Evolutionary conservation across 2,329 filamentous ascomycete species (phyloP).

Genomic region (Curvularia eragrostidis): DNA sequence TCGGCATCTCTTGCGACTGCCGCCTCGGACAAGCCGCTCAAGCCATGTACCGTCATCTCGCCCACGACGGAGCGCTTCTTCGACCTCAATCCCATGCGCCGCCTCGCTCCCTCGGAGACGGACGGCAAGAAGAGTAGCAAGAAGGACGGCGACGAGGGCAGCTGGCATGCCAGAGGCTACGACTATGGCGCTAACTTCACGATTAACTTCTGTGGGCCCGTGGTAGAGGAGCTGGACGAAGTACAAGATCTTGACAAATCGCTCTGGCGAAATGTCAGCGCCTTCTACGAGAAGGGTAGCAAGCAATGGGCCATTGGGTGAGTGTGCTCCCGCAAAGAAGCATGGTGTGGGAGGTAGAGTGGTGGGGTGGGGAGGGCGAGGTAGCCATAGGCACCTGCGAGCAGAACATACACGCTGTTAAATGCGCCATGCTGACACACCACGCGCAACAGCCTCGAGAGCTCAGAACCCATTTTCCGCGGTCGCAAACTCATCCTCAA

Average conservation of each 20-base stretch:
- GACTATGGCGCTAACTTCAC: constrained; percentile 85
- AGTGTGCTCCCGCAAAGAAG: constrained; percentile 40
- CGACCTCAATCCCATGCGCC: constrained; percentile 65
- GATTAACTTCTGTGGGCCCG: constrained; percentile 78
- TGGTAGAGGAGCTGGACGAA: constrained; percentile 69
- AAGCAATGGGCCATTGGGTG: constrained; percentile 78
- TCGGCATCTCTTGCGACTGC: constrained; percentile 41
- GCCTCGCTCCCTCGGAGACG: constrained; percentile 54
- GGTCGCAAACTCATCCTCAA: constrained; percentile 68
- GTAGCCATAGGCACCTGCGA: background rate
- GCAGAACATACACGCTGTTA: background rate
- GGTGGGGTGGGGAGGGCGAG: background rate
- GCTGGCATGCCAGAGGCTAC: constrained; percentile 71
- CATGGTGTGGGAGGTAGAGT: background rate
- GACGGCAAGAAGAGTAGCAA: constrained; percentile 49
- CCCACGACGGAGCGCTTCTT: constrained; percentile 68
- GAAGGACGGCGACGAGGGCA: constrained; percentile 65
- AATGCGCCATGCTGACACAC: constrained; percentile 23
- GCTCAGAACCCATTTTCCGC: constrained; percentile 62
- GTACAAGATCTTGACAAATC: constrained; percentile 69
- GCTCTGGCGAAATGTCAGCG: constrained; percentile 76
- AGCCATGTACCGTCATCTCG: constrained; percentile 68
- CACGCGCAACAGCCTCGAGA: constrained; percentile 57
- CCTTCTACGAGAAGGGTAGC: constrained; percentile 72
- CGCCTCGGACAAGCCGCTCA: constrained; percentile 53